A percentile compares a stretch with the other conserved stretches of the same genome.
These are phyloP conservation scores for Prunus yedoensis DNA, from an alignment of 331 rosid species.

Conservation along the genomic window DNA sequence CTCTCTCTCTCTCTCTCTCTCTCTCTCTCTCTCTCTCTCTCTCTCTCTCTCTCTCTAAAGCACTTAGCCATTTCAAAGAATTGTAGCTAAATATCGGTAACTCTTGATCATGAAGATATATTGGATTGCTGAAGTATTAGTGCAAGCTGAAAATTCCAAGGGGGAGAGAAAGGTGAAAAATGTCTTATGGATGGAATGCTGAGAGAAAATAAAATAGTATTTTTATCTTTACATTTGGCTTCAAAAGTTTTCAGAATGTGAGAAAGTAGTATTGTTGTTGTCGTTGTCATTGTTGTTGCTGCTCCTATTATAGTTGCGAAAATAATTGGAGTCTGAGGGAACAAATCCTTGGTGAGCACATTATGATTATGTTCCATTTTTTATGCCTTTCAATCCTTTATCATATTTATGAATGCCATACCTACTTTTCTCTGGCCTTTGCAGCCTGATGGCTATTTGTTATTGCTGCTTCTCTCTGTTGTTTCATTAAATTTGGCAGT, in stretches of 20 bases:
- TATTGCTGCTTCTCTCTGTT: not conserved
- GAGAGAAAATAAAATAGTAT: not conserved
- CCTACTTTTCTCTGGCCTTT: conserved; percentile 2
- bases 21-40: no score
- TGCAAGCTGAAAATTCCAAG: not conserved
- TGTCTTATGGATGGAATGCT: not conserved
- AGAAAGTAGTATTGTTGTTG: not conserved
- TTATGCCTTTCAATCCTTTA: not conserved
- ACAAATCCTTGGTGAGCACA: not conserved
- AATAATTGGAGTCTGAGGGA: not conserved
- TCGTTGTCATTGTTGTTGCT: not conserved
- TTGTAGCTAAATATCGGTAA: not conserved
- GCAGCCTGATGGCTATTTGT: not conserved
- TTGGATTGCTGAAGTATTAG: not conserved
- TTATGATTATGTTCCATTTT: not conserved
- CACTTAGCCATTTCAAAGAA: not conserved
- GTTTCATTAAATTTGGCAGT: not conserved
- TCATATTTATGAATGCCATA: not conserved
- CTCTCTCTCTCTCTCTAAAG: no score
- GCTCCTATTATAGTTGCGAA: not conserved
- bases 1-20: no score
- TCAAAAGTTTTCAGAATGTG: not conserved
- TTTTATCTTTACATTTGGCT: not conserved
- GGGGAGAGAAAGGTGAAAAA: not conserved
- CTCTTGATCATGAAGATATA: not conserved